Base-by-base conservation (phyloP, 768 basidiomycete genomes). In the Lyophyllum semitale region DNA sequence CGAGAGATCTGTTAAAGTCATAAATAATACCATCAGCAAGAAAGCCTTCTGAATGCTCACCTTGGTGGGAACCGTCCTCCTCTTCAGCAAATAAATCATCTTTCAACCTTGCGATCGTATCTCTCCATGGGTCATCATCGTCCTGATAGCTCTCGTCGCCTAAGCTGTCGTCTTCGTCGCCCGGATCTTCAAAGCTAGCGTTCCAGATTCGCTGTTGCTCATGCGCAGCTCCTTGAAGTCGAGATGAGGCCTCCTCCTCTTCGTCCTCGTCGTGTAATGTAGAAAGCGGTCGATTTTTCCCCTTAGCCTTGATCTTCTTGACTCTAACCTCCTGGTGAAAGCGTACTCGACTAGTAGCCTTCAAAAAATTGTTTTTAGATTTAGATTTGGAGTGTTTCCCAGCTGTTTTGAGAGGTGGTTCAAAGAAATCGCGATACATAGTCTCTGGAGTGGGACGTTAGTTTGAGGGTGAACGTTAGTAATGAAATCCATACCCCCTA, bases 311-410 rank as follows among this genome's bases (percentile, higher is more conserved):
- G 64, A 95, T 93, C 43, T 82, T 88, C 73, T 87, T 93, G 33
- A 95, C 88, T 33, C 84, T 76, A 25, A 95, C 93, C 63, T 87
- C 79, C 4, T 92, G 88, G 63, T 87, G 81, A 67, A 95, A 95
- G 20, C 89, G 85, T 11, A 95, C 93, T 53, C 77, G 83, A 37
- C 75, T 71, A 32, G 71, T 62, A 26, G 41, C 45, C 38, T 25
- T 63, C 7, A 53, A 53, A 50, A 63, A 45, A 12, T 63, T 37
- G 1, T 62, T 53, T 45, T 68, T 64, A 38, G 58, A 60, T 38
- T 22, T 54, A 30, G 35, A 57, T 67, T 67, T 60, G 38, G 42
- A 48, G 48, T 33, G 51, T 53, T 33, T 42, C n/a, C 18, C 66
- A 49, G 51, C 38, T 47, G 26, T 44, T 25, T 58, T 61, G 20